Evolutionary conservation across 768 basidiomycete genomes (phyloP), one percentile per base, ranked within the genome.

Genomic region (Suillus americanus): DNA sequence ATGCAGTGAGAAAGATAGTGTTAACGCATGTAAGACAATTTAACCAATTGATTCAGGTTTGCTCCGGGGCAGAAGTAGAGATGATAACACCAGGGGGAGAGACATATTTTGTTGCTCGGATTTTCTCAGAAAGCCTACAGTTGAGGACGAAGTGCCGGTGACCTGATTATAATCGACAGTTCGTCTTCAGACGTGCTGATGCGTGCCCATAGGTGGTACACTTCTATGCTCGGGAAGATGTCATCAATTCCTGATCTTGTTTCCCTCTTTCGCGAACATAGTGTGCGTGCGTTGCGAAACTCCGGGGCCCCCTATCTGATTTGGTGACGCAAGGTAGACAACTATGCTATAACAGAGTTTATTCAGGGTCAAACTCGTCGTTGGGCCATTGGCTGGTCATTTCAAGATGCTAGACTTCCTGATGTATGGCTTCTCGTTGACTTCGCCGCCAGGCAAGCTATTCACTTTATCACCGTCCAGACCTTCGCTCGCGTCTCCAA

Each of bases 71-170:
- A 2, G 85, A 87, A 9, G 84, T 87, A 30, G 97, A 98, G 76
- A 93, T 97, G 89, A 89, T 99, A 62, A 90, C 92, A 0, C 78
- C 83, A 0, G 97, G 96, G 7, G 97, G 97, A 0, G 97, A 99
- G 75, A 82, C 82, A 0, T 79, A 76, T 0, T 99, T 99, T 67
- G 90, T 99, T 0, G 72, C 78, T 2, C 77, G 78, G 54, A 96
- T 99, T 85, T 82, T 99, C 1, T 67, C 75, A 3, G 97, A 98
- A 75, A 95, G 92, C 68, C 59, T 86, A 12, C 50, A 67, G 3
- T 69, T 85, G 23, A 69, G 79, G n/a, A 72, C 73, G 2, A 77
- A 80, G n/a, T 93, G 92, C 79, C 79, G 83, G 93, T 92, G 65
- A 61, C 81, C 66, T 13, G 33, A 33, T 60, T 33, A 7, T 3